These are phyloP conservation scores for Paecilomyces niveus DNA, from an alignment of 2,329 filamentous ascomycete species.

Conservation along the genomic window DNA sequence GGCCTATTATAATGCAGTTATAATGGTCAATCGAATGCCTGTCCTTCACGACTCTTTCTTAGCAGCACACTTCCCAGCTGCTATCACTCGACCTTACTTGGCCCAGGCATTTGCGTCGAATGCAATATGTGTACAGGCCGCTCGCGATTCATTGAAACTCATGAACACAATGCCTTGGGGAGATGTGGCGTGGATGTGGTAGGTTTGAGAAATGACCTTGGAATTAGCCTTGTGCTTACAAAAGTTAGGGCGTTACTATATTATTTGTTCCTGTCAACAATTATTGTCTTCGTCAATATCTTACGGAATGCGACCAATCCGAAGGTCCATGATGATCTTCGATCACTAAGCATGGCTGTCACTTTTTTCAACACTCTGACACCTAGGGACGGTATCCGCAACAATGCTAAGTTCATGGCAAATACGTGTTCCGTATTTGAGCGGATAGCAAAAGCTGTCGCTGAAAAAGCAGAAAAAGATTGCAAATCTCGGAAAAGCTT, in stretches of 20 bases:
- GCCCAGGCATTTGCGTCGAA: constrained; percentile 75
- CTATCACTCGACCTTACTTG: constrained; percentile 25
- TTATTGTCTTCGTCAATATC: constrained; percentile 89
- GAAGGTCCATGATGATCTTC: constrained; percentile 72
- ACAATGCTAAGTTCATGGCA: constrained; percentile 83
- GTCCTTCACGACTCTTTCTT: constrained; percentile 87
- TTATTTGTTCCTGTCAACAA: constrained; percentile 85
- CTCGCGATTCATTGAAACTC: constrained; percentile 79
- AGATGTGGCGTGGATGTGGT: constrained; percentile 91
- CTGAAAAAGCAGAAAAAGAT: constrained; percentile 83
- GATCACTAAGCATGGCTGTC: constrained; percentile 81
- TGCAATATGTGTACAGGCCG: constrained; percentile 79
- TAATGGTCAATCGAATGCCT: constrained; percentile 93
- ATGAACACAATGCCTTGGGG: constrained; percentile 92
- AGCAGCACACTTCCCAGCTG: constrained; percentile 75
- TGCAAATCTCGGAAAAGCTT: constrained; percentile 1
- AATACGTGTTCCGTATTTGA: constrained; percentile 87
- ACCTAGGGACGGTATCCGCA: constrained; percentile 68
- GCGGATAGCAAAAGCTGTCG: constrained; percentile 75
- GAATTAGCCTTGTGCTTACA: background rate
- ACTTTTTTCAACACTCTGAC: constrained; percentile 79
- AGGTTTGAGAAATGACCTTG: constrained; percentile 26
- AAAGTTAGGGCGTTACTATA: constrained; percentile 68
- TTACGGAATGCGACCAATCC: constrained; percentile 82
- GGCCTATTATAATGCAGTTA: constrained; percentile 91